Base-by-base conservation (phyloP, 768 basidiomycete genomes). In the Kwoniella dejecticola region DNA sequence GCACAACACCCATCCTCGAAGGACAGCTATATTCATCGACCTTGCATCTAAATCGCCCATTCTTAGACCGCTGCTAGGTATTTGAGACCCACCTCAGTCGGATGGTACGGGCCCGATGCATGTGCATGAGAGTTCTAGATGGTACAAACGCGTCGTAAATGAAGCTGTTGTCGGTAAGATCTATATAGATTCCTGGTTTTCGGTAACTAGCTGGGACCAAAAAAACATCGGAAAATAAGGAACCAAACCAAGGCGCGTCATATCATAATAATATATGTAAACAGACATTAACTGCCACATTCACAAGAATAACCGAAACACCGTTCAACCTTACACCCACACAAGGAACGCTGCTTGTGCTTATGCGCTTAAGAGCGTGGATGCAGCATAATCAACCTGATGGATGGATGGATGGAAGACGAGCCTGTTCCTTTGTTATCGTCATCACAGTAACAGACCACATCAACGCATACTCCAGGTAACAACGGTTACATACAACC, bases 221-320 rank as follows among this genome's bases (percentile, higher is more conserved):
- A 36, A n/a, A 36, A 36, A 36, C 21, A 47, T 27, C 4, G 46
- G 13, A 47, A 47, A 50, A 50, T 30, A 6, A 33, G 24, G 15
- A 50, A 31, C 21, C 24, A 48, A 31, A 30, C 1, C 27, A 31
- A 56, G 36, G 41, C 54, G 54, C 54, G 54, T 56, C 54, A 56
- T 45, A 26, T 31, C 3, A 38, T 7, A 13, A 42, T 42, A 5
- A 42, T 8, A 13, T 8, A 50, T 21, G 13, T 24, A 19, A 31
- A 17, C 19, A 23, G 45, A 24, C 24, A 47, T 10, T 47, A 47
- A 23, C 24, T 56, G 54, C 54, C 54, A 56, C 54, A 41, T 23
- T 27, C 6, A n/a, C 1, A 29, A 23, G 11, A 56, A 56, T 56
- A 8, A 27, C 54, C 54, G 54, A 45, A 56, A 45, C 44, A 27